Percentiles rank a stretch among this genome's conserved stretches.
Conservation (phyloP, 805 yeast species). For the Metschnikowia noctiluminum region DNA sequence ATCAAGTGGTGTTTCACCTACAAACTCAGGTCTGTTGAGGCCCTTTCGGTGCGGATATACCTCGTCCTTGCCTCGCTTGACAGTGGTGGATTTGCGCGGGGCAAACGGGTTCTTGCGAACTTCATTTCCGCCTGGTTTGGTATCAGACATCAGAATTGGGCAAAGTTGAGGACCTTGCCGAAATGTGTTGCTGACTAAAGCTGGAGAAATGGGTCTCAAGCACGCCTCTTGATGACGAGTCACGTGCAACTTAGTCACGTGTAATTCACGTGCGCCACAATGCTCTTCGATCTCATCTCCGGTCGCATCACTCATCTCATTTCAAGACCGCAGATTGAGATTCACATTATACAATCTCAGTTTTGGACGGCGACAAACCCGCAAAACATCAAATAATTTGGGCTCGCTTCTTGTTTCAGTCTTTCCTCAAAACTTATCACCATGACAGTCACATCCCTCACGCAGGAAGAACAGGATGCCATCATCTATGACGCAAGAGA, state of each 20-base stretch:
- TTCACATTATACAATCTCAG: too few relatives aligned
- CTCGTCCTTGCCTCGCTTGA: constrained; percentile 30
- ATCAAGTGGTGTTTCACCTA: constrained; percentile 34
- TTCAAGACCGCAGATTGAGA: too few relatives aligned
- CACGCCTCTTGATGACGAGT: too few relatives aligned
- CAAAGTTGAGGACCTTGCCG: not conserved
- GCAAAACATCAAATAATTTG: not conserved
- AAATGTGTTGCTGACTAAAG: not conserved
- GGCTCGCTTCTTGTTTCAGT: not conserved
- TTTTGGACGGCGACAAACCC: not conserved
- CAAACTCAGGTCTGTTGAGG: constrained; percentile 28
- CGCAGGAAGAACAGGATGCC: constrained; percentile 79
- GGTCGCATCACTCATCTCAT: too few relatives aligned
- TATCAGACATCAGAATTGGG: too few relatives aligned
- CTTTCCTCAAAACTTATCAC: not conserved
- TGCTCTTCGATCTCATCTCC: too few relatives aligned
- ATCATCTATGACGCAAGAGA: constrained; percentile 80
- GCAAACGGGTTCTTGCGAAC: constrained; percentile 32
- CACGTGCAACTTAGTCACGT: too few relatives aligned
- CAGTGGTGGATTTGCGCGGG: constrained; percentile 24
- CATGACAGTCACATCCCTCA: constrained; percentile 25
- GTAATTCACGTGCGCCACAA: too few relatives aligned
- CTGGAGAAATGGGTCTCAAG: too few relatives aligned
- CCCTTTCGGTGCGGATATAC: constrained; percentile 34
- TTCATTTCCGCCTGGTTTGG: not conserved